Evolutionary conservation across 176 grass and related monocot genomes (phyloP).

Genomic region (Bonia amplexicaulis): DNA sequence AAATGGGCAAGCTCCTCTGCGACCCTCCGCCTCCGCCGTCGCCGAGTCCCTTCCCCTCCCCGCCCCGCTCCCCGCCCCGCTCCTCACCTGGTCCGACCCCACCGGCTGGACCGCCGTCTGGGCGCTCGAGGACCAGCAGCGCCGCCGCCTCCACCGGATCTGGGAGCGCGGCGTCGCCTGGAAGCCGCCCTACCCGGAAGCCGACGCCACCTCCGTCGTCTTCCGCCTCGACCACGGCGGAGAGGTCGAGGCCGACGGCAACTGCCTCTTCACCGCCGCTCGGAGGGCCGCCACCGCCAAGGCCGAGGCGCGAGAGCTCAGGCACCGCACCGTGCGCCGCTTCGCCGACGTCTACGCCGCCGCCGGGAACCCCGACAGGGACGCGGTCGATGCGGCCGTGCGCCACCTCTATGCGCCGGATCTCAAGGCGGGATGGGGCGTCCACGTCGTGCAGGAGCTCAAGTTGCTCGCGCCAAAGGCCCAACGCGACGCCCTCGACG

Average conservation of each 20-base stretch:
- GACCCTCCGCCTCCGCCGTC: conserved; percentile 29
- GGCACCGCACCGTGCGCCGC: conserved; percentile 54
- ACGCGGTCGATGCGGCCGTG: conserved; percentile 47
- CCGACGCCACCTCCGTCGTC: not conserved
- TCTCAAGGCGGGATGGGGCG: conserved; percentile 83
- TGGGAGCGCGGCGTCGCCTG: conserved; percentile 80
- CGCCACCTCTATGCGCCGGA: conserved; percentile 86
- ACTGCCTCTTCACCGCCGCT: conserved; percentile 87
- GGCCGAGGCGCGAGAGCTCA: conserved; percentile 56
- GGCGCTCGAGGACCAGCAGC: conserved; percentile 87
- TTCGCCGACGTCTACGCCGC: conserved; percentile 54
- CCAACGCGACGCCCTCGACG: conserved; percentile 48
- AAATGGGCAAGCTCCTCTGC: conserved; percentile 95
- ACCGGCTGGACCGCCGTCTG: conserved; percentile 55
- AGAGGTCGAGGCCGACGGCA: conserved; percentile 86
- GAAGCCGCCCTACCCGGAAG: conserved; percentile 32
- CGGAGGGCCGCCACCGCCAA: conserved; percentile 56
- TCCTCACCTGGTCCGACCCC: conserved; percentile 48
- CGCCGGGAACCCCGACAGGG: conserved; percentile 24
- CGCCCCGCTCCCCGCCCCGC: conserved; percentile 34
- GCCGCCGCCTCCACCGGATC: conserved; percentile 72
- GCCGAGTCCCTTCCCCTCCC: conserved; percentile 55
- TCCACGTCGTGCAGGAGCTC: conserved; percentile 91
- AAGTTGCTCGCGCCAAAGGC: conserved; percentile 78
- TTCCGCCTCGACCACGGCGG: conserved; percentile 84